Percentiles rank a stretch among this genome's conserved stretches.
Conservation (phyloP, 2,329 filamentous ascomycete species). For the Colletotrichum viniferum region DNA sequence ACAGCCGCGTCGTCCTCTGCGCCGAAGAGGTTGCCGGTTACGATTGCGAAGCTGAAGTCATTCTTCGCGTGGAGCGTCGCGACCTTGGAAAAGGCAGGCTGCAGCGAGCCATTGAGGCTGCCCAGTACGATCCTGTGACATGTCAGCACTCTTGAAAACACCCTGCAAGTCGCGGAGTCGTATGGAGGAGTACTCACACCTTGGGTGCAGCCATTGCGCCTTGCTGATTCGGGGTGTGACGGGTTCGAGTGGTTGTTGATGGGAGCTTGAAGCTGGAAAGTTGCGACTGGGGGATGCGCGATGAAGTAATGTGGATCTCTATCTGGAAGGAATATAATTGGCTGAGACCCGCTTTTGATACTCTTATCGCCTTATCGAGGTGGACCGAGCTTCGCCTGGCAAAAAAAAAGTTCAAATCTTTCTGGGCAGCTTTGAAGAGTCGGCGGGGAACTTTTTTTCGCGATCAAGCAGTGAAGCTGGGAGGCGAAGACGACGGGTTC, state of each 20-base stretch:
- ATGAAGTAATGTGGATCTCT: constrained; percentile 9
- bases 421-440: constrained; percentile 10
- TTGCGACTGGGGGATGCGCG: constrained; percentile 16
- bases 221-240: background rate
- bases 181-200: constrained; percentile 40
- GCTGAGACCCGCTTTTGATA: background rate
- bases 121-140: constrained; percentile 76
- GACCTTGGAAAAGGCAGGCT: constrained; percentile 79
- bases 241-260: background rate
- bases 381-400: constrained; percentile 5
- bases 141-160: background rate
- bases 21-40: constrained; percentile 83
- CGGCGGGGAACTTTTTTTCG: constrained; percentile 21
- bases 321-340: background rate
- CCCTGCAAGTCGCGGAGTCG: background rate
- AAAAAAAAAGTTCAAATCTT: constrained; percentile 25
- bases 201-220: constrained; percentile 51
- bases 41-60: constrained; percentile 82
- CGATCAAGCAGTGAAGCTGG: constrained; percentile 23
- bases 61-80: constrained; percentile 84
- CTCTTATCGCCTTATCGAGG: constrained; percentile 23
- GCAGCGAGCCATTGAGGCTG: constrained; percentile 79
- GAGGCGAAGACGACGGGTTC: constrained; percentile 18
- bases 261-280: constrained; percentile 3
- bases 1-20: constrained; percentile 63